Conservation (phyloP, 2,329 filamentous ascomycete species). For the Calonectria fujianensis region DNA sequence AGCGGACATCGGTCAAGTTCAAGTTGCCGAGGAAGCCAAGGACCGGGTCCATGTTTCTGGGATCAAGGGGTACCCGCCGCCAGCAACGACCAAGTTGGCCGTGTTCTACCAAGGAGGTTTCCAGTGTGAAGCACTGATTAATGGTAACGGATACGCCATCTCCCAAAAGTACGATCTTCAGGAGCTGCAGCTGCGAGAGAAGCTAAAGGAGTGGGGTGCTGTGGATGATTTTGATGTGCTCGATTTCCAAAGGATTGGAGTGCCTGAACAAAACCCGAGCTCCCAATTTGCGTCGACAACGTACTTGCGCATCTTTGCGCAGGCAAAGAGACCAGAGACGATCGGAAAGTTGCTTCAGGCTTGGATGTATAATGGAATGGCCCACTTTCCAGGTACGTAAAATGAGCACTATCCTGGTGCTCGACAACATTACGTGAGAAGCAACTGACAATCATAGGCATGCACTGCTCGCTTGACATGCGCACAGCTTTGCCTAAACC, state of each 20-base stretch:
- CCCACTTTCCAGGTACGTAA: neutral
- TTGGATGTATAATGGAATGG: slow-evolving; percentile 20
- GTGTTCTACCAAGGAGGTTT: slow-evolving; percentile 70
- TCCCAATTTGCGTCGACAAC: neutral
- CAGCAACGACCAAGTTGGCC: slow-evolving; percentile 71
- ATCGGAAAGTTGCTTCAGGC: slow-evolving; percentile 6
- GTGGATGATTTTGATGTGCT: slow-evolving; percentile 8
- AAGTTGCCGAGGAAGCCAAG: slow-evolving; percentile 59
- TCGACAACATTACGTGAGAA: no score
- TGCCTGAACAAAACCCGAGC: neutral
- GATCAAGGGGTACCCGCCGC: slow-evolving; percentile 65
- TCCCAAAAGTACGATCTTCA: neutral
- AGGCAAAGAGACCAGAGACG: neutral
- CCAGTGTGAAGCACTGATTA: slow-evolving; percentile 60
- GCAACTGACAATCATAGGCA: neutral
- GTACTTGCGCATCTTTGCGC: slow-evolving; percentile 1
- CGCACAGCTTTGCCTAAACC: neutral
- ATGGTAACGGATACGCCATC: neutral
- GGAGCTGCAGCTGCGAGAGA: neutral
- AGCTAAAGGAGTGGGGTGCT: neutral
- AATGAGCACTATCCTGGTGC: neutral
- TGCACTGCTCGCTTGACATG: slow-evolving; percentile 11
- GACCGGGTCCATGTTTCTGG: slow-evolving; percentile 64
- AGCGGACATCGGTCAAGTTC: slow-evolving; percentile 62
- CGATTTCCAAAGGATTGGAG: slow-evolving; percentile 2